Evolutionary conservation across 2,329 filamentous ascomycete species (phyloP).

Genomic region (Phialocephala subalpina): DNA sequence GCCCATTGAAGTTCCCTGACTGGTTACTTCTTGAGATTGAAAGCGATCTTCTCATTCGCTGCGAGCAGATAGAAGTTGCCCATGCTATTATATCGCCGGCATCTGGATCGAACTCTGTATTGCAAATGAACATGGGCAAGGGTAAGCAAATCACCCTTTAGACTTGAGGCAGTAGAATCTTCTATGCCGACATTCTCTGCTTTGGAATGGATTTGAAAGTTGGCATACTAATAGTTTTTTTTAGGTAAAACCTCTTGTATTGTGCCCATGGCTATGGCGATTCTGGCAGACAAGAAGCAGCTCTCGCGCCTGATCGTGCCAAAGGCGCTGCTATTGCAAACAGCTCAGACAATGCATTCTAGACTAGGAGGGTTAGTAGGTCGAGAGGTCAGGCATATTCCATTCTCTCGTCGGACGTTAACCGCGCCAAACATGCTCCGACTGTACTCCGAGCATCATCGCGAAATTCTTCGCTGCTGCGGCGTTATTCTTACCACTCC

Average conservation of each 20-base stretch:
- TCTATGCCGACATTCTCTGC: not conserved
- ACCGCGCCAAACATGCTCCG: conserved; percentile 42
- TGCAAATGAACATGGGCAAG: conserved; percentile 75
- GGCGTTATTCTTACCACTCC: conserved; percentile 59
- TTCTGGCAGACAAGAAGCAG: conserved; percentile 52
- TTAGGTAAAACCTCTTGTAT: conserved; percentile 65
- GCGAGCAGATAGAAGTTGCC: conserved; percentile 69
- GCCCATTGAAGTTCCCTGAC: conserved; percentile 56
- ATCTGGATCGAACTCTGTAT: conserved; percentile 62
- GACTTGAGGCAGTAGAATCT: too few relatives aligned
- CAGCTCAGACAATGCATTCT: conserved; percentile 53
- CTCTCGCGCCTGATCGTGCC: conserved; percentile 55
- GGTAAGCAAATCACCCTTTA: conserved; percentile 43
- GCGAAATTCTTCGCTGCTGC: conserved; percentile 41
- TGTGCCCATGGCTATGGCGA: conserved; percentile 58
- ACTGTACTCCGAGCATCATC: conserved; percentile 49
- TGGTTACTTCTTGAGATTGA: conserved; percentile 75
- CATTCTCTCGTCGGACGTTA: conserved; percentile 54
- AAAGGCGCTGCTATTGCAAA: conserved; percentile 53
- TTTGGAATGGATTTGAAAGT: too few relatives aligned
- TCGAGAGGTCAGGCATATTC: conserved; percentile 53
- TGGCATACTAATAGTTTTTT: too few relatives aligned
- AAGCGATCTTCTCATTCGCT: conserved; percentile 66
- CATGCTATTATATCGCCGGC: conserved; percentile 63
- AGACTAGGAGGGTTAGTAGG: conserved; percentile 53